A percentile compares a stretch with the other conserved stretches of the same genome.
Conservation (phyloP, 768 basidiomycete genomes). For the Scleroderma bovista region DNA sequence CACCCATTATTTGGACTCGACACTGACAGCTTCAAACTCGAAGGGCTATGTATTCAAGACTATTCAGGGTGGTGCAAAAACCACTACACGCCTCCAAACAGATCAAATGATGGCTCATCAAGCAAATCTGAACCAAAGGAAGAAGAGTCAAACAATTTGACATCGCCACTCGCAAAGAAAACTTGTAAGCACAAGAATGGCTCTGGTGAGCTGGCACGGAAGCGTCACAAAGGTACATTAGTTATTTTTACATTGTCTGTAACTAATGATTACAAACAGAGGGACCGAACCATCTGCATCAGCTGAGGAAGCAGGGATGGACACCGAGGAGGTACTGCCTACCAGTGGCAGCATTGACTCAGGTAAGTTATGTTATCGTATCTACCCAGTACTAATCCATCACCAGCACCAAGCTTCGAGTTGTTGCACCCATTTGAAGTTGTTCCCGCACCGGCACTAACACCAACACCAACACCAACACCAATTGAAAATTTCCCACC, state of each 20-base stretch:
- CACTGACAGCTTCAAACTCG: neutral
- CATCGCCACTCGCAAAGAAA: neutral
- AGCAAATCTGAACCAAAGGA: neutral
- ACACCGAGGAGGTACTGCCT: too few relatives aligned
- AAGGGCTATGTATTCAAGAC: neutral
- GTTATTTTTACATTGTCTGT: neutral
- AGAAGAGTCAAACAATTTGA: neutral
- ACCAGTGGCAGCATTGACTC: too few relatives aligned
- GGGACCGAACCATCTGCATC: neutral
- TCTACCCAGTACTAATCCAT: too few relatives aligned
- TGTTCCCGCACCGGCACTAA: too few relatives aligned
- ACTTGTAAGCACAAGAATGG: neutral
- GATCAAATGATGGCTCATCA: neutral
- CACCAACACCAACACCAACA: too few relatives aligned
- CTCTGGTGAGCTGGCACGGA: neutral
- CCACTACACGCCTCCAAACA: slow-evolving; percentile 9
- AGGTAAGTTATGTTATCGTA: too few relatives aligned
- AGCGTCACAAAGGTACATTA: neutral
- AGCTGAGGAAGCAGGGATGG: too few relatives aligned
- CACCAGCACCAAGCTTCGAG: too few relatives aligned
- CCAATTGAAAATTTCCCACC: too few relatives aligned
- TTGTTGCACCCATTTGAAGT: too few relatives aligned
- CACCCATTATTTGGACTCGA: neutral
- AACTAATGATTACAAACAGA: neutral
- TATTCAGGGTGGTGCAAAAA: neutral